Percentiles rank a stretch among this genome's conserved stretches.
Evolutionary conservation across 495 filamentous ascomycete species (phyloP).

Genomic region (Penicillium coprophilum): DNA sequence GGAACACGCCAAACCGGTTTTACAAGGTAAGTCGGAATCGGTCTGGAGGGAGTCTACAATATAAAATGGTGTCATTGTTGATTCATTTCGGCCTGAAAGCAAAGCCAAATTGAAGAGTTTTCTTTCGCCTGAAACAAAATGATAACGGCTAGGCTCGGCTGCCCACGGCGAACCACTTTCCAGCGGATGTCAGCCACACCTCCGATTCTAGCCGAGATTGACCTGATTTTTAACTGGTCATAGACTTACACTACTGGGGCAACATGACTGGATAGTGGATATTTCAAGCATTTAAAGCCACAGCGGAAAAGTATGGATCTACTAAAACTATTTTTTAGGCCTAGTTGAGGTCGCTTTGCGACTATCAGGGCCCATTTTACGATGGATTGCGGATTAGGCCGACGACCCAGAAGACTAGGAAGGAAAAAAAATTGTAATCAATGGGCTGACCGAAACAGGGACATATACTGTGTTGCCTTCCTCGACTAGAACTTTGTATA

Average conservation of each 20-base stretch:
- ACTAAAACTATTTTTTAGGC: not conserved
- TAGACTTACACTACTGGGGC: not conserved
- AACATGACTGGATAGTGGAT: constrained; percentile 6
- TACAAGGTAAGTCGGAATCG: not conserved
- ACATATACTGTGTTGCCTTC: constrained; percentile 2
- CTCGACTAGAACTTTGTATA: not conserved
- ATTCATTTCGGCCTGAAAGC: not conserved
- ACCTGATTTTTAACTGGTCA: not conserved
- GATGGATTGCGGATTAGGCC: constrained; percentile 2
- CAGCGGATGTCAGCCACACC: constrained; percentile 1
- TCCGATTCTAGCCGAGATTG: constrained; percentile 7
- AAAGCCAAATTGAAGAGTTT: not conserved
- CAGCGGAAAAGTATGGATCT: constrained; percentile 22
- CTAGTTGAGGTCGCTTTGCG: constrained; percentile 3
- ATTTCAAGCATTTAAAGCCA: constrained; percentile 1
- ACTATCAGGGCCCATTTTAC: constrained; percentile 9
- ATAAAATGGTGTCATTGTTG: not conserved
- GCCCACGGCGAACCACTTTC: not conserved
- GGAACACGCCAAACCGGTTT: not conserved
- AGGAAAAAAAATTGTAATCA: not conserved
- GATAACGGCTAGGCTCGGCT: constrained; percentile 18
- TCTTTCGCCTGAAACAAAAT: constrained; percentile 1
- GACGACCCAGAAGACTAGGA: not conserved
- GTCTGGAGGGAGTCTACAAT: not conserved
- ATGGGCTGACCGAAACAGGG: not conserved